Evolutionary conservation across 1,284 basidiomycete species (phyloP).

Genomic region (Ganoderma meredithae): DNA sequence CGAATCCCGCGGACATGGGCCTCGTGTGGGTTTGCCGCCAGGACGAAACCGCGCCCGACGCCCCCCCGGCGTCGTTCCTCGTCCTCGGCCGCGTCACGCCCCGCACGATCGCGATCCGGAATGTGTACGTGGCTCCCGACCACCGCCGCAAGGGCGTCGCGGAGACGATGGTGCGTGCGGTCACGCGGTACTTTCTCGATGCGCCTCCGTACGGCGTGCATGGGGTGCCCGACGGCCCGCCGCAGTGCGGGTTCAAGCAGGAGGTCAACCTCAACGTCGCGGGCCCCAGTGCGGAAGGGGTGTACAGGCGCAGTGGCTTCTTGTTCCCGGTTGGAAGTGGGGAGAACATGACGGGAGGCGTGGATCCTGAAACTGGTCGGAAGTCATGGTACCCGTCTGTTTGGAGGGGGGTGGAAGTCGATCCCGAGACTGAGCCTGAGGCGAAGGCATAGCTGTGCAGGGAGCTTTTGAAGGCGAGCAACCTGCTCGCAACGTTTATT

Average conservation of each 20-base stretch:
- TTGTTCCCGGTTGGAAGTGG: constrained; percentile 22
- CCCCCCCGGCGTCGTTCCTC: neutral
- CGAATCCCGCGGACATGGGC: neutral
- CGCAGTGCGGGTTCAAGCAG: constrained; percentile 24
- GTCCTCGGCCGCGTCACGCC: constrained; percentile 29
- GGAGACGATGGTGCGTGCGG: constrained; percentile 34
- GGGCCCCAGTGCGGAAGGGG: constrained; percentile 15
- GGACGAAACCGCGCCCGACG: neutral
- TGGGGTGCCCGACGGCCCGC: constrained; percentile 24
- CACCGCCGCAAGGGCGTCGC: constrained; percentile 38
- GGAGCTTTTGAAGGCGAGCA: too few relatives aligned
- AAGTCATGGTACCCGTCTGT: constrained; percentile 19
- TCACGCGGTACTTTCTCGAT: constrained; percentile 36
- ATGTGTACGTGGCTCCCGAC: constrained; percentile 36
- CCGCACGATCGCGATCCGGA: constrained; percentile 38
- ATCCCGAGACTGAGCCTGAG: neutral
- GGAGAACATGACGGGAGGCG: constrained; percentile 10
- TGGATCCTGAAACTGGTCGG: constrained; percentile 23
- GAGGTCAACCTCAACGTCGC: constrained; percentile 26
- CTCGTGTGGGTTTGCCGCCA: constrained; percentile 6
- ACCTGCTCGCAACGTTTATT: too few relatives aligned
- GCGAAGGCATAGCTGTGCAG: neutral
- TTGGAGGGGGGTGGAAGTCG: constrained; percentile 2
- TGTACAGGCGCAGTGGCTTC: constrained; percentile 28
- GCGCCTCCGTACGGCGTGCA: constrained; percentile 29